Conservation (phyloP, 805 yeast genomes). For the Candida railenensis region DNA sequence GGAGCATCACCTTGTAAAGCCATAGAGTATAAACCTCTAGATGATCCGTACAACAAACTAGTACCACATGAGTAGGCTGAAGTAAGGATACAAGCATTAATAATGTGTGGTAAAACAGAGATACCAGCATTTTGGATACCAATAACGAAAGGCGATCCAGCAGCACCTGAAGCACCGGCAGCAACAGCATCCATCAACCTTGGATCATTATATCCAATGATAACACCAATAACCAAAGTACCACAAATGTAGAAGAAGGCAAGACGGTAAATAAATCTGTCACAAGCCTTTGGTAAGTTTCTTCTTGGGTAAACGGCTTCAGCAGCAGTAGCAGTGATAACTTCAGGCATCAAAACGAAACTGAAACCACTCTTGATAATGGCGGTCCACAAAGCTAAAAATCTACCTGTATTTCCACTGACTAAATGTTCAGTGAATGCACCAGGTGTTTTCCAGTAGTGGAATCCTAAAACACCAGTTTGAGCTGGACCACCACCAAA, state of each 20-base stretch:
- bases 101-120: conserved; percentile 32
- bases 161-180: conserved; percentile 35
- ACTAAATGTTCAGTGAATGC: conserved; percentile 26
- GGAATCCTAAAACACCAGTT: conserved; percentile 32
- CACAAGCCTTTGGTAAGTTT: conserved; percentile 32
- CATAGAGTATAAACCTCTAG: conserved; percentile 33
- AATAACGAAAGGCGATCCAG: conserved; percentile 38
- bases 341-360: conserved; percentile 21
- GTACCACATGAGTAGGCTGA: conserved; percentile 40
- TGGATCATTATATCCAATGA: conserved; percentile 35
- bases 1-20: conserved; percentile 37
- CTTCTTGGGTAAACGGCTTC: conserved; percentile 47
- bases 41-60: conserved; percentile 34
- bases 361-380: conserved; percentile 39
- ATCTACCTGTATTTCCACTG: conserved; percentile 29
- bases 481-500: conserved; percentile 37
- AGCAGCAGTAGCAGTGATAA: conserved; percentile 18
- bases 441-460: conserved; percentile 35
- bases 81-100: conserved; percentile 31
- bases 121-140: conserved; percentile 35
- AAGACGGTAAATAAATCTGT: conserved; percentile 32
- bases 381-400: conserved; percentile 38
- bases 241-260: conserved; percentile 38
- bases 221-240: conserved; percentile 32
- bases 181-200: conserved; percentile 21